These are phyloP conservation scores for Yarrowia divulgata DNA, from an alignment of 805 yeast genomes.

Conservation along the genomic window DNA sequence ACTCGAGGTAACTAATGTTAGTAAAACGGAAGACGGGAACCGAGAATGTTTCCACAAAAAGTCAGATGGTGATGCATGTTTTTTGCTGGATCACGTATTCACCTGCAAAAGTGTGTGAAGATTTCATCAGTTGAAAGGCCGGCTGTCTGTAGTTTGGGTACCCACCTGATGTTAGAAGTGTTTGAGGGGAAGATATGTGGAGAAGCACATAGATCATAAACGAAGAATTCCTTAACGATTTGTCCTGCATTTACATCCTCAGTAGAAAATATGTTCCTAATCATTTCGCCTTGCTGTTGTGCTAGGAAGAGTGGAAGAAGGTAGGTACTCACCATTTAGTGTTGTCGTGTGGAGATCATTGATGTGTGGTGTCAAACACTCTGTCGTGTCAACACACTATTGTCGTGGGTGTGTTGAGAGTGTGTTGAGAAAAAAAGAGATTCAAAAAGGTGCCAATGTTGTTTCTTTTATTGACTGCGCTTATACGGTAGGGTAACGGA, in stretches of 20 bases:
- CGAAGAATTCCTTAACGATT: conserved; percentile 75
- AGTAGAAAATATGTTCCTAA: conserved; percentile 49
- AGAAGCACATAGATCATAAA: conserved; percentile 59
- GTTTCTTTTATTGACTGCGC: conserved; percentile 5
- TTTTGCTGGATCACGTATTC: conserved; percentile 80
- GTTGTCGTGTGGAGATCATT: conserved; percentile 23
- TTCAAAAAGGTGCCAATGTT: background rate
- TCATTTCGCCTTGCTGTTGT: conserved; percentile 27
- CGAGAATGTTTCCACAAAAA: conserved; percentile 41
- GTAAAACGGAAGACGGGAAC: background rate
- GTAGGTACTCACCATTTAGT: conserved; percentile 28
- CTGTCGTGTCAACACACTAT: background rate
- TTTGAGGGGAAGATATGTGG: conserved; percentile 2
- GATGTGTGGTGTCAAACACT: background rate
- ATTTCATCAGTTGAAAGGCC: conserved; percentile 44
- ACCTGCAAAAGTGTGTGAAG: conserved; percentile 48
- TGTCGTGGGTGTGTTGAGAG: too few relatives aligned
- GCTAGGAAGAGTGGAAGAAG: background rate
- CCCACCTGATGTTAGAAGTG: conserved; percentile 40
- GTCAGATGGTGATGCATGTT: conserved; percentile 99
- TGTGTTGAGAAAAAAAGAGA: background rate
- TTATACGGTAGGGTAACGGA: conserved; percentile 1
- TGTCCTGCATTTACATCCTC: conserved; percentile 84
- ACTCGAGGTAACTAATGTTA: conserved; percentile 23
- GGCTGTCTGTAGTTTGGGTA: background rate